Percentiles rank a stretch among this genome's conserved stretches.
Conservation (phyloP, 352 stramenopile genomes). For the Pythium pyrilobum region DNA sequence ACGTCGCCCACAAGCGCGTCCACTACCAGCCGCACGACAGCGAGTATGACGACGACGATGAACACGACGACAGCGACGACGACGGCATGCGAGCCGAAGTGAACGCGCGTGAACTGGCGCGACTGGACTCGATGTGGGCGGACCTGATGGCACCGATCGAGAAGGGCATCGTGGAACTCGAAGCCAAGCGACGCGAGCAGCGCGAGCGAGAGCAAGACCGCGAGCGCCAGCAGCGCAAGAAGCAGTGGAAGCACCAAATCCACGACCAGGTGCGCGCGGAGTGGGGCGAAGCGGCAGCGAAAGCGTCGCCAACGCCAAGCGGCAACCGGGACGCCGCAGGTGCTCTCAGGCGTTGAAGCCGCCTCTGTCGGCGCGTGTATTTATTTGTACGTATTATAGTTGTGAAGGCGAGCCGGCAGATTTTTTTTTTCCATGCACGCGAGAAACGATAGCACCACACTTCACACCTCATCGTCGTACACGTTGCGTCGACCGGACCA, state of each 20-base stretch:
- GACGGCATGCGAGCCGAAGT: neutral
- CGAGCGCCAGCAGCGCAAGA: slow-evolving; percentile 21
- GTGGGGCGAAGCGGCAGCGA: neutral
- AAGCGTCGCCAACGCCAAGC: too few species aligned
- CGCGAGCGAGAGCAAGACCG: slow-evolving; percentile 41
- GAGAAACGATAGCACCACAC: too few species aligned
- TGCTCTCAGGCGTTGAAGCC: too few species aligned
- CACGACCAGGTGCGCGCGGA: slow-evolving; percentile 13
- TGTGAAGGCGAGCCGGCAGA: neutral
- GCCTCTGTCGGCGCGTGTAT: neutral
- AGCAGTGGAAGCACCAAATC: slow-evolving; percentile 20
- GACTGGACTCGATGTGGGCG: slow-evolving; percentile 10
- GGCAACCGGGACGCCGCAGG: too few species aligned
- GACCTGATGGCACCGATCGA: slow-evolving; percentile 20
- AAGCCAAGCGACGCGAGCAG: slow-evolving; percentile 19
- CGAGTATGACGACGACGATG: neutral
- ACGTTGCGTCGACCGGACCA: slow-evolving; percentile 62
- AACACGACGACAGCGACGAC: neutral
- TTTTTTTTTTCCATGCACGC: too few species aligned
- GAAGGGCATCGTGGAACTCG: slow-evolving; percentile 32
- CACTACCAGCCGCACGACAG: neutral
- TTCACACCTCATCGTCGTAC: slow-evolving; percentile 81
- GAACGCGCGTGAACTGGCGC: neutral
- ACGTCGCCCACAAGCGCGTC: neutral
- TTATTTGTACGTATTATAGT: neutral